These are phyloP conservation scores for Aureobasidium leucospermi DNA, from an alignment of 2,329 filamentous ascomycete genomes.

Conservation along the genomic window DNA sequence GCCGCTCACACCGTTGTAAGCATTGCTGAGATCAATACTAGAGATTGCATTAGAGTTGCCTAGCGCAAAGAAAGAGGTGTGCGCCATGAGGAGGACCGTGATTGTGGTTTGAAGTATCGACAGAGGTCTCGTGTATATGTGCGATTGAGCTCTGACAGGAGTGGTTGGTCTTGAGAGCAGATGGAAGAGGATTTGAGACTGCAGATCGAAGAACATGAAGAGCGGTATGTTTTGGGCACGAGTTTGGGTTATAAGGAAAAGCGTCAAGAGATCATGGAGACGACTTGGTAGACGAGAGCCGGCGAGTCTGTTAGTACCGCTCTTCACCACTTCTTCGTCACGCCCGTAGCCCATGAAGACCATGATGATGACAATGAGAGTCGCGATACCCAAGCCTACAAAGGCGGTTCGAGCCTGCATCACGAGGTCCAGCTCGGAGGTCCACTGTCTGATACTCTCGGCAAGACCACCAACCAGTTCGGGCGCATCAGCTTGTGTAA, in stretches of 20 bases:
- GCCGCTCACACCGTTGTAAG: slow-evolving; percentile 81
- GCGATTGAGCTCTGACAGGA: neutral
- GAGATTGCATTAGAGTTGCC: slow-evolving; percentile 93
- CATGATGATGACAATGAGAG: slow-evolving; percentile 20
- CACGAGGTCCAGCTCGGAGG: slow-evolving; percentile 25
- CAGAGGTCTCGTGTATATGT: neutral
- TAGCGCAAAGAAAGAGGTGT: slow-evolving; percentile 79
- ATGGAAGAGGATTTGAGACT: slow-evolving; percentile 31
- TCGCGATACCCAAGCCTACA: slow-evolving; percentile 26
- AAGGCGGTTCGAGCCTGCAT: slow-evolving; percentile 32
- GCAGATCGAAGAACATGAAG: slow-evolving; percentile 65
- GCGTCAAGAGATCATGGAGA: slow-evolving; percentile 60
- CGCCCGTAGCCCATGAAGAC: neutral
- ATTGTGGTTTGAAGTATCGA: slow-evolving; percentile 40
- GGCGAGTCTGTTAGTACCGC: neutral
- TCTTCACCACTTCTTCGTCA: neutral
- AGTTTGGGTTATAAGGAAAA: slow-evolving; percentile 82
- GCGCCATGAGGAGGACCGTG: slow-evolving; percentile 68
- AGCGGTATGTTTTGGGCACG: slow-evolving; percentile 78
- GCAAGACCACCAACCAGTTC: slow-evolving; percentile 53
- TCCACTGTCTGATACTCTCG: slow-evolving; percentile 22
- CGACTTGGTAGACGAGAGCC: slow-evolving; percentile 23
- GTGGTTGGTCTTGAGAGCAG: slow-evolving; percentile 13
- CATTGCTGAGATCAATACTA: slow-evolving; percentile 86
- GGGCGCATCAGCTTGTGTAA: slow-evolving; percentile 79